phyloP scores from a whole-genome alignment of 495 filamentous ascomycete species.

The Hypoxylon crocopeplum region DNA sequence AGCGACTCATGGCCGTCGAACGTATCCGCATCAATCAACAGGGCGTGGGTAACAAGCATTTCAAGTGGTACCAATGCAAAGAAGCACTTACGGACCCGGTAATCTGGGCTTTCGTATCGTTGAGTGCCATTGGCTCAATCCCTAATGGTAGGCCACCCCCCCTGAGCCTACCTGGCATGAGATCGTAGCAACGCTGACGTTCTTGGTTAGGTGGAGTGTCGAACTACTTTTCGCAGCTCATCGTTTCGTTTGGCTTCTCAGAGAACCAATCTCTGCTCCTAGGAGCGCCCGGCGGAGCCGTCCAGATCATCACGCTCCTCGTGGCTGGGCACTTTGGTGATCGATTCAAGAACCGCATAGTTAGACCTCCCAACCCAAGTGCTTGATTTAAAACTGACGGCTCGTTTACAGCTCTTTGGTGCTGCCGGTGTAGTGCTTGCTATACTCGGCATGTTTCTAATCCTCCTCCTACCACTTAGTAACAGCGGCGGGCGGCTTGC shows the following conservation, averaged over 20 bases:
- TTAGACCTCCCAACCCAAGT: slow-evolving; percentile 10
- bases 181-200: slow-evolving; percentile 2
- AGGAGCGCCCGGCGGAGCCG: slow-evolving; percentile 68
- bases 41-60: slow-evolving; percentile 73
- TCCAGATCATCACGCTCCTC: slow-evolving; percentile 69
- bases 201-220: slow-evolving; percentile 61
- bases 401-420: slow-evolving; percentile 35
- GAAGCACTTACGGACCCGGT: slow-evolving; percentile 58
- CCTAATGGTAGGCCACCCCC: slow-evolving; percentile 58
- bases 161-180: too few species aligned
- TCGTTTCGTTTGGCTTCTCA: slow-evolving; percentile 65
- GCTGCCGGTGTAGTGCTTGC: slow-evolving; percentile 48
- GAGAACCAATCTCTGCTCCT: slow-evolving; percentile 68
- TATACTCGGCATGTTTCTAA: slow-evolving; percentile 68
- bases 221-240: slow-evolving; percentile 76
- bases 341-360: slow-evolving; percentile 61
- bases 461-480: slow-evolving; percentile 66
- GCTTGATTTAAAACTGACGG: slow-evolving; percentile 8
- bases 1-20: slow-evolving; percentile 64
- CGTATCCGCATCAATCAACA: slow-evolving; percentile 69
- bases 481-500: slow-evolving; percentile 66
- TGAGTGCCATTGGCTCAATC: slow-evolving; percentile 66
- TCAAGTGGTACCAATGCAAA: slow-evolving; percentile 67
- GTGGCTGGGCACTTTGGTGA: slow-evolving; percentile 67
- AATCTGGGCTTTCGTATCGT: slow-evolving; percentile 66